A percentile compares a stretch with the other conserved stretches of the same genome.
phyloP scores from a whole-genome alignment of 2,329 filamentous ascomycete species.

The Botrytis fabae region DNA sequence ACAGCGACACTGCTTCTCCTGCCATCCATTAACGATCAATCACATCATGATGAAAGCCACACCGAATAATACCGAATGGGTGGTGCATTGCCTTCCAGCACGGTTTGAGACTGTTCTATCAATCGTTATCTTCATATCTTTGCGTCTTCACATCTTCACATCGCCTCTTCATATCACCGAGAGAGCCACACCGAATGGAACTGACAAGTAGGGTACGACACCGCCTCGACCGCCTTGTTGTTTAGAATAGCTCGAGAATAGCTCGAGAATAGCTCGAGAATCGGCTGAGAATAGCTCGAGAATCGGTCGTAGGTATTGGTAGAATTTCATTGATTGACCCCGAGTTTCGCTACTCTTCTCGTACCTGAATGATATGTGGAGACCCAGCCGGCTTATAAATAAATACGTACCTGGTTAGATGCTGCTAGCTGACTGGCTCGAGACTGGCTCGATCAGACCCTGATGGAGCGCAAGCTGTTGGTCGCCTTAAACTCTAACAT shows the following conservation, averaged over 20 bases:
- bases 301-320: background rate
- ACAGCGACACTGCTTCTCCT: background rate
- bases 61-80: background rate
- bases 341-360: slow-evolving; percentile 8
- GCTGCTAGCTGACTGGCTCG: background rate
- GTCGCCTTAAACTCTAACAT: background rate
- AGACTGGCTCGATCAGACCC: background rate
- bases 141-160: background rate
- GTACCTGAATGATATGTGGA: slow-evolving; percentile 15
- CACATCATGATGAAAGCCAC: slow-evolving; percentile 2
- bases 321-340: slow-evolving; percentile 4
- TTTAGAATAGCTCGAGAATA: background rate
- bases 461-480: slow-evolving; percentile 9
- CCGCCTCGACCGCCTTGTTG: slow-evolving; percentile 7
- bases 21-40: background rate
- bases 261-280: background rate
- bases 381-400: background rate
- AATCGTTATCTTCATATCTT: background rate
- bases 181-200: slow-evolving; percentile 6
- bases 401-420: background rate
- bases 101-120: background rate
- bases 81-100: background rate
- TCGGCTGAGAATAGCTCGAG: background rate
- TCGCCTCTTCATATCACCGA: background rate
- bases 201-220: background rate